phyloP scores from a whole-genome alignment of 176 grass and related monocot species.

The Raddia distichophylla region DNA sequence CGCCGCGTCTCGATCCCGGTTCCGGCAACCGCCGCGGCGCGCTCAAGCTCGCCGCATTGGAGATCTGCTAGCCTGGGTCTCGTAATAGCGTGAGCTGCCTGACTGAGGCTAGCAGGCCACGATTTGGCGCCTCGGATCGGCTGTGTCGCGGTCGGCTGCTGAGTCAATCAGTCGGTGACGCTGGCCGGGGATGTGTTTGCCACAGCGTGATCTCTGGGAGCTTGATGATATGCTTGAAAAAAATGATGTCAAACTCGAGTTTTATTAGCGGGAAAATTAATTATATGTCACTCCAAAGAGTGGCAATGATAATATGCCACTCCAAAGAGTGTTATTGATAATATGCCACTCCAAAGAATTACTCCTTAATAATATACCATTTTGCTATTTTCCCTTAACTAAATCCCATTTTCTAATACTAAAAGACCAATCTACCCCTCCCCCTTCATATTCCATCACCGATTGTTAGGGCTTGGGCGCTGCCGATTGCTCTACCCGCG shows the following conservation, averaged over 20 bases:
- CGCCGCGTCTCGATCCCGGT: not conserved
- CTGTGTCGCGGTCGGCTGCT: not conserved
- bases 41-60: not conserved
- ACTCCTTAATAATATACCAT: no score
- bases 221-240: not conserved
- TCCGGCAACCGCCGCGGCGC: not conserved
- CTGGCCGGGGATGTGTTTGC: not conserved
- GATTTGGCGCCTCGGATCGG: not conserved
- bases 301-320: no score
- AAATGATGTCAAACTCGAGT: not conserved
- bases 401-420: no score
- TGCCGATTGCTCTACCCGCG: no score
- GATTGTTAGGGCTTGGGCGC: no score
- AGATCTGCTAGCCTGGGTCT: conserved; percentile 1
- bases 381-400: no score
- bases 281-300: no score
- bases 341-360: no score
- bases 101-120: not conserved
- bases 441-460: no score
- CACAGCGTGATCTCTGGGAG: not conserved
- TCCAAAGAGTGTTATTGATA: no score
- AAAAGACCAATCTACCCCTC: no score
- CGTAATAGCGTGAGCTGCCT: not conserved
- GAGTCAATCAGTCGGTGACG: not conserved
- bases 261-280: no score